Conservation (phyloP, 208 protist genomes). For the Trypanosoma vivax region DNA sequence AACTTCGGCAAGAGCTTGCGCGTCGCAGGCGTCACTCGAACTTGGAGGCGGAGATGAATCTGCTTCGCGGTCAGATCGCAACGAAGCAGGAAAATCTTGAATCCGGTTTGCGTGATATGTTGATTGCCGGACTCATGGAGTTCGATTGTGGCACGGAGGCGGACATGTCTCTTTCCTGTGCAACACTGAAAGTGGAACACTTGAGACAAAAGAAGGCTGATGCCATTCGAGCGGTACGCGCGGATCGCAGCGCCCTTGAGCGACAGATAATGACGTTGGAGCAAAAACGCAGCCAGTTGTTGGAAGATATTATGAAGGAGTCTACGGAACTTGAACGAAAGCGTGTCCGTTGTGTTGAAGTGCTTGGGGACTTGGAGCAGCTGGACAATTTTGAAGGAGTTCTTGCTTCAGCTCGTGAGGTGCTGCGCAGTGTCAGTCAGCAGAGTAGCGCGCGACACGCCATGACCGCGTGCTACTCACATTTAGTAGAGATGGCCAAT, state of each 20-base stretch:
- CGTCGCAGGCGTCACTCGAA: constrained; percentile 34
- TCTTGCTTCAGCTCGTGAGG: constrained; percentile 23
- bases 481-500: constrained; percentile 44
- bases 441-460: constrained; percentile 35
- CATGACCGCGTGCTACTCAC: constrained; percentile 44
- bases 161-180: constrained; percentile 1
- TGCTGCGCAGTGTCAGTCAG: constrained; percentile 21
- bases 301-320: constrained; percentile 19
- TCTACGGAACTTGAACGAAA: constrained; percentile 6
- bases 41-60: constrained; percentile 28
- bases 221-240: constrained; percentile 23
- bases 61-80: constrained; percentile 32
- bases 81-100: constrained; percentile 27
- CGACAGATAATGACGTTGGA: constrained; percentile 26
- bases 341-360: constrained; percentile 1
- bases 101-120: constrained; percentile 16
- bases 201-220: constrained; percentile 21
- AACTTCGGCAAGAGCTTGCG: constrained; percentile 46
- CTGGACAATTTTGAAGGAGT: constrained; percentile 40
- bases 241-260: constrained; percentile 22
- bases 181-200: constrained; percentile 8
- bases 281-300: constrained; percentile 21
- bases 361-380: constrained; percentile 5
- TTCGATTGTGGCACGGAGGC: constrained; percentile 10
- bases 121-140: constrained; percentile 29